These are phyloP conservation scores for Amanita rimosa DNA, from an alignment of 768 basidiomycete species.

Conservation along the genomic window DNA sequence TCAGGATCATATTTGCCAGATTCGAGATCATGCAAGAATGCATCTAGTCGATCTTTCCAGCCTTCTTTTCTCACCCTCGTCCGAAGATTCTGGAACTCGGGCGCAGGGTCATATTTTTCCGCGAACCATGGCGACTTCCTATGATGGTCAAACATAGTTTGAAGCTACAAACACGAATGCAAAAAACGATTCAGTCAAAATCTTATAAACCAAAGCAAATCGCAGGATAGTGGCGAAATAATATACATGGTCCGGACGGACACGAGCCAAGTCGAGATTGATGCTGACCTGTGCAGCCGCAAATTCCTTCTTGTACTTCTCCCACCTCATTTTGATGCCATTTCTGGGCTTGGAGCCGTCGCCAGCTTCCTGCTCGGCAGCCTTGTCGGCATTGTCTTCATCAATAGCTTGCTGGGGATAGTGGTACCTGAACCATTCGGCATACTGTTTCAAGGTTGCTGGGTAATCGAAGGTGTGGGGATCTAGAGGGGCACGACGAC, in stretches of 20 bases:
- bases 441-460: slow-evolving; percentile 72
- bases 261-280: slow-evolving; percentile 11
- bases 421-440: slow-evolving; percentile 78
- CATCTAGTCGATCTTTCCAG: slow-evolving; percentile 62
- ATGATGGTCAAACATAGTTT: slow-evolving; percentile 93
- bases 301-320: slow-evolving; percentile 92
- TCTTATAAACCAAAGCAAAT: slow-evolving; percentile 12
- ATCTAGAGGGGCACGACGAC: slow-evolving; percentile 59
- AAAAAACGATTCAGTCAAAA: slow-evolving; percentile 22
- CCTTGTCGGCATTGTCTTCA: slow-evolving; percentile 78
- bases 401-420: slow-evolving; percentile 69
- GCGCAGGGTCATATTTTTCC: slow-evolving; percentile 83
- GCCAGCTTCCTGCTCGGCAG: slow-evolving; percentile 73
- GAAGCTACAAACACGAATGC: slow-evolving; percentile 56
- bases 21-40: slow-evolving; percentile 73
- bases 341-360: slow-evolving; percentile 77
- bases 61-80: slow-evolving; percentile 74
- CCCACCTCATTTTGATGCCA: slow-evolving; percentile 77
- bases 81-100: slow-evolving; percentile 62
- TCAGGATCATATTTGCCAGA: slow-evolving; percentile 80
- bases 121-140: slow-evolving; percentile 94
- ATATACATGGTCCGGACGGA: slow-evolving; percentile 17
- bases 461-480: slow-evolving; percentile 78
- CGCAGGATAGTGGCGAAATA: slow-evolving; percentile 13
- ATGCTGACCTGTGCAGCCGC: slow-evolving; percentile 73